Evolutionary conservation across 2,329 filamentous ascomycete genomes (phyloP).

Genomic region (Ophiosphaerella herpotricha): DNA sequence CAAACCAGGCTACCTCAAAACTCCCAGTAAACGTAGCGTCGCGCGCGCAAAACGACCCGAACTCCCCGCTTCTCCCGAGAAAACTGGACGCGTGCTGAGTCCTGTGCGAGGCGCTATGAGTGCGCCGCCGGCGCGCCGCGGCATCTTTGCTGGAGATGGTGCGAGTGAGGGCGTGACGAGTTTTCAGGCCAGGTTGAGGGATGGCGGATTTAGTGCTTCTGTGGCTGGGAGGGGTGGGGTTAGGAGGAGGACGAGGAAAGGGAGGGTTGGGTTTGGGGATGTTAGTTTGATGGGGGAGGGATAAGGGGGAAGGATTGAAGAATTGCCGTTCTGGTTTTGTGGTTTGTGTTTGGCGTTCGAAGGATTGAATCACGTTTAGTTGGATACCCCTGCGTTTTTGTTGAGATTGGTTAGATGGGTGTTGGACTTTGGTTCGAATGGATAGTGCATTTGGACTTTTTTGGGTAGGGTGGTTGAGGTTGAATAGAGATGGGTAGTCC

Average conservation of each 20-base stretch:
- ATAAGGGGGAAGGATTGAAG: not conserved
- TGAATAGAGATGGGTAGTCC: no score
- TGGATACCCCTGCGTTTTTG: no score
- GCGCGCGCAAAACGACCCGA: constrained; percentile 40
- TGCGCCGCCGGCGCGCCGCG: constrained; percentile 31
- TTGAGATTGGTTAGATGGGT: no score
- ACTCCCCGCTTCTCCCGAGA: constrained; percentile 31
- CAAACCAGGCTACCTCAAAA: constrained; percentile 51
- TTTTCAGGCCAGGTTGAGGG: constrained; percentile 38
- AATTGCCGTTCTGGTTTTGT: not conserved
- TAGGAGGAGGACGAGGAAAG: constrained; percentile 13
- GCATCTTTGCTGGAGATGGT: not conserved
- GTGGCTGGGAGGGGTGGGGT: not conserved
- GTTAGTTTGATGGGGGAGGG: constrained; percentile 19
- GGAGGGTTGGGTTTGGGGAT: constrained; percentile 28
- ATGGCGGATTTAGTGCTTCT: constrained; percentile 33
- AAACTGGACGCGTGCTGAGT: constrained; percentile 9
- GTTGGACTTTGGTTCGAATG: no score
- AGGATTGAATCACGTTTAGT: no score
- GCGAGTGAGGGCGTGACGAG: constrained; percentile 29
- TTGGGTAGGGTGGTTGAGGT: no score
- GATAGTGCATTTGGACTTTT: no score
- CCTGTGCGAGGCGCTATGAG: constrained; percentile 28
- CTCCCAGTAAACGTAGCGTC: constrained; percentile 50
- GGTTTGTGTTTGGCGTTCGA: not conserved